phyloP scores from a whole-genome alignment of 2,329 filamentous ascomycete genomes.

The Claviceps humidiphila region DNA sequence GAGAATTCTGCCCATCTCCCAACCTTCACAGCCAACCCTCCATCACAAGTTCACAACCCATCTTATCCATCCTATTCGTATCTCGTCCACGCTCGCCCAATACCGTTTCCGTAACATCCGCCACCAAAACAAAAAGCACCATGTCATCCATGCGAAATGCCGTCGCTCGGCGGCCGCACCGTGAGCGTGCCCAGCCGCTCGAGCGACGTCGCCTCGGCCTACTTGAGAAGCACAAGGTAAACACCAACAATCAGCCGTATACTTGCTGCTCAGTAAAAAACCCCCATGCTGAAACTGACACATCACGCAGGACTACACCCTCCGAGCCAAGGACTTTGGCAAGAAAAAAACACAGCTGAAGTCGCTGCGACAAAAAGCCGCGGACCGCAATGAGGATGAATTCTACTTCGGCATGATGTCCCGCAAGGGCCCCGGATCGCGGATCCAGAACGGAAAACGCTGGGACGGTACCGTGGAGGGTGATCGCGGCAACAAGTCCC shows the following conservation, averaged over 20 bases:
- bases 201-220: conserved; percentile 80
- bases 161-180: conserved; percentile 71
- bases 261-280: not conserved
- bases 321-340: conserved; percentile 52
- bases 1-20: conserved; percentile 2
- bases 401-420: conserved; percentile 61
- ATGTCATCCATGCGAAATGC: conserved; percentile 51
- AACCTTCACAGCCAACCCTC: not conserved
- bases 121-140: not conserved
- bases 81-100: too few relatives aligned
- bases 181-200: conserved; percentile 75
- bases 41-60: too few relatives aligned
- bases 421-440: conserved; percentile 40
- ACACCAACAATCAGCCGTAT: not conserved
- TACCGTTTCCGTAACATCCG: not conserved
- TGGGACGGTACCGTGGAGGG: conserved; percentile 44
- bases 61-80: too few relatives aligned
- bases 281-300: not conserved
- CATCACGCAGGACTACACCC: conserved; percentile 42
- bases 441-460: conserved; percentile 33
- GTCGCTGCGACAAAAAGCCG: conserved; percentile 45
- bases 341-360: conserved; percentile 50
- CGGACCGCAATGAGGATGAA: conserved; percentile 58
- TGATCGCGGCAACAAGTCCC: conserved; percentile 41
- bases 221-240: conserved; percentile 86